Evolutionary conservation across 2,329 filamentous ascomycete genomes (phyloP), one percentile per base, ranked within the genome.

Genomic region (Epicoccum nigrum): DNA sequence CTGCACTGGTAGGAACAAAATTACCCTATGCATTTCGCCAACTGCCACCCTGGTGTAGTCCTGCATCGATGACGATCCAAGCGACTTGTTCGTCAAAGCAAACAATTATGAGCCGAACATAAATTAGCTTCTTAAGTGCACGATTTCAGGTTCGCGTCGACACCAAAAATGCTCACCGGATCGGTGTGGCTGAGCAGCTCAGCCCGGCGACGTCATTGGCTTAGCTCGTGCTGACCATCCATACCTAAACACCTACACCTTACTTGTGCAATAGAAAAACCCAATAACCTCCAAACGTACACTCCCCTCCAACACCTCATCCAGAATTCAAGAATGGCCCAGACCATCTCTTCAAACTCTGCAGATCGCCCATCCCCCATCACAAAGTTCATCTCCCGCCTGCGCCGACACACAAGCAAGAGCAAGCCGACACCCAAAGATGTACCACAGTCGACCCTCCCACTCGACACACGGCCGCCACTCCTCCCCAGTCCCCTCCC

Each of bases 351-450:
- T 16, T 31, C 58, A 15, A 50, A 51, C 12, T 43, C 58, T 31
- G 54, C 58, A 6, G 43, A 57, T 17, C 52, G 50, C 21, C 54
- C 58, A 45, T 64, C 59, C 45, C 62, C 63, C n/a, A 60, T 72
- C 25, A 68, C 64, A 13, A 67, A 59, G 12, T 54, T 73, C 23
- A 59, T 72, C 28, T 63, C 68, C 1, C 60, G 57, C 16, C 56
- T 71, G 16, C 64, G 64, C 41, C 44, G 47, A 20, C 40, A 27
- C 4, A 35, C 12, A 9, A 38, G 20, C 13, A 54, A 45, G 4
- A 7, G 17, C 23, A 32, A 30, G 27, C 23, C 23, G 6, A 25
- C 1, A 9, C 6, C 6, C 23, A 25, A 25, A 25, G 6, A 6
- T 9, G 23, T 9, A 25, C 9, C 23, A 25, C 13, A 2, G 31